Base-by-base conservation (phyloP, 441 rosid species). In the Arabidopsis lyrata region DNA sequence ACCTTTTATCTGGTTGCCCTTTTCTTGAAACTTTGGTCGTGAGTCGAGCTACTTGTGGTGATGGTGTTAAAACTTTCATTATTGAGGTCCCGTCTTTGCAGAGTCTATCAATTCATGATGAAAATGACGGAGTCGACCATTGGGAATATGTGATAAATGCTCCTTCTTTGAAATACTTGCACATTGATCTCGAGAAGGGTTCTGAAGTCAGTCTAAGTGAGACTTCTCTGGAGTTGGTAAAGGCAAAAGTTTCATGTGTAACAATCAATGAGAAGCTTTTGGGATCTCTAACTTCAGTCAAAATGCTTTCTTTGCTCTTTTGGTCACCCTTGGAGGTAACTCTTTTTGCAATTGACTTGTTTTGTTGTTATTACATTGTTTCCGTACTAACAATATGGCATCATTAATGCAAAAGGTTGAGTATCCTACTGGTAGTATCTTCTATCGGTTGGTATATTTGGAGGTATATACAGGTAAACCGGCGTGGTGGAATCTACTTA, bases 151-250 rank as follows among this genome's bases (percentile, higher is more conserved):
- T 16, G 22, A 47, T 47, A 15, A 47, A 63, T 47, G 18, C 44
- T 47, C 68, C 56, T 63, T 31, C 22, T 15, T 47, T 63, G 68
- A 63, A 32, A 16, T 47, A 32, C 56, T 47, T 63, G 27, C 8
- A 22, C 12, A 11, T 63, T 12, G 31, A 47, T 47, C 1, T 16
- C 5, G 52, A 47, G 22, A 16, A 47, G 11, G 52, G 52, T 47
- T 5, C 52, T 47, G 24, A 16, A 16, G 22, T 47, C 16, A 16
- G 52, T 47, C 52, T 47, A 15, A 47, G 11, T 47, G 52, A 47
- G 24, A 8, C 3, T 47, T 47, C 52, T 47, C 24, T 3, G 9
- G 15, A 44, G 49, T 18, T 44, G 2, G 52, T 8, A 47, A 11
- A 16, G 22, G 52, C 52, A 1, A 47, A 47, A 47, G 16, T 47